phyloP scores from a whole-genome alignment of 495 filamentous ascomycete species.

The Pseudoneurospora amorphoporcata region DNA sequence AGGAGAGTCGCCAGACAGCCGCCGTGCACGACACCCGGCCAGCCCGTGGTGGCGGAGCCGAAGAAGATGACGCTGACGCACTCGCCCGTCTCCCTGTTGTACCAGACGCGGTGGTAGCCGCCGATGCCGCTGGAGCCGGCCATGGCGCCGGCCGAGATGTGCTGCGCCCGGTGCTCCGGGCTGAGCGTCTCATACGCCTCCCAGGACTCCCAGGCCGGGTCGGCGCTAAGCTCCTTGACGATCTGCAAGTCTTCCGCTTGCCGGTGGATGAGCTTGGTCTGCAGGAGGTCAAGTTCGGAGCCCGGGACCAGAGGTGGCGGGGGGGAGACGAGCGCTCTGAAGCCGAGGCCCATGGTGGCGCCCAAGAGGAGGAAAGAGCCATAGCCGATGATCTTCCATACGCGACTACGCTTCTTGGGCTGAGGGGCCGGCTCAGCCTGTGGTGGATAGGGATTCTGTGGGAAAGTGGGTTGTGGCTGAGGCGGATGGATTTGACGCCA shows the following conservation, averaged over 20 bases:
- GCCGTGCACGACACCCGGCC: conserved; percentile 71
- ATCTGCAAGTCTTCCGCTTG: conserved; percentile 37
- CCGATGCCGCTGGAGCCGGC: conserved; percentile 33
- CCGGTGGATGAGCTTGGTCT: conserved; percentile 20
- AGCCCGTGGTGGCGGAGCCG: conserved; percentile 52
- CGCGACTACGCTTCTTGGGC: background rate
- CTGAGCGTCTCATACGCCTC: conserved; percentile 46
- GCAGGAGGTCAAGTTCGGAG: conserved; percentile 23
- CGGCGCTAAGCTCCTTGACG: conserved; percentile 39
- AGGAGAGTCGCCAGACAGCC: conserved; percentile 61
- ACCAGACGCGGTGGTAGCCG: conserved; percentile 39
- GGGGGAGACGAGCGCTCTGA: conserved; percentile 27
- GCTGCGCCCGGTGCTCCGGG: conserved; percentile 23
- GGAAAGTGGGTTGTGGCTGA: background rate
- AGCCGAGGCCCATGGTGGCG: conserved; percentile 18
- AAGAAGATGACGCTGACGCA: conserved; percentile 48
- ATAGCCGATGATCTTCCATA: conserved; percentile 10
- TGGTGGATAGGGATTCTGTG: background rate
- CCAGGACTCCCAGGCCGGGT: conserved; percentile 44
- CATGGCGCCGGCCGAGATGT: conserved; percentile 36
- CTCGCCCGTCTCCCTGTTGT: conserved; percentile 31
- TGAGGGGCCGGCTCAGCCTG: background rate
- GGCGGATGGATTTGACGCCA: conserved; percentile 1
- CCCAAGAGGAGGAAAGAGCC: conserved; percentile 32
- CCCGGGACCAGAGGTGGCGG: conserved; percentile 21